Conservation (phyloP, 2,329 filamentous ascomycete genomes). For the Exophiala bonariae region DNA sequence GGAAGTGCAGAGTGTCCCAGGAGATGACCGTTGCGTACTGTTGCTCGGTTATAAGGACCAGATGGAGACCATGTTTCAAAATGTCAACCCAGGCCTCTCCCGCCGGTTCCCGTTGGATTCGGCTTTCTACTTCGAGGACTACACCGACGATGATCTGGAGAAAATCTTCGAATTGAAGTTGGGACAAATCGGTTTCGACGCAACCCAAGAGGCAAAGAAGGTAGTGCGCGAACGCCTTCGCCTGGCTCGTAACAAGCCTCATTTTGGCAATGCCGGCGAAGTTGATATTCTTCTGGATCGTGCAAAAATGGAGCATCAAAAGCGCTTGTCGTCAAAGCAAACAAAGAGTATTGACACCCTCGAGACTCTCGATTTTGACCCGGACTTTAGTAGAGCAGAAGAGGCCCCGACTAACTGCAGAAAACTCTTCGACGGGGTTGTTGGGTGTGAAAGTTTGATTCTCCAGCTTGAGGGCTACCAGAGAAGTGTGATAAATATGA, state of each 20-base stretch:
- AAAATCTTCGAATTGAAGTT: slow-evolving; percentile 66
- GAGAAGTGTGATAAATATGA: slow-evolving; percentile 52
- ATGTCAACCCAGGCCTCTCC: slow-evolving; percentile 57
- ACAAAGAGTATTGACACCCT: slow-evolving; percentile 33
- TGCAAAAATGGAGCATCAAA: slow-evolving; percentile 56
- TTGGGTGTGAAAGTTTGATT: slow-evolving; percentile 60
- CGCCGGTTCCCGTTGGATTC: slow-evolving; percentile 64
- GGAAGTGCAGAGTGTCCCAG: slow-evolving; percentile 67
- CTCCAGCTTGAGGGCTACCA: slow-evolving; percentile 57
- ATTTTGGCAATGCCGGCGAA: slow-evolving; percentile 74
- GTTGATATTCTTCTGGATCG: slow-evolving; percentile 67
- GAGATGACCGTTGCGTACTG: slow-evolving; percentile 72
- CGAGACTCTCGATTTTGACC: slow-evolving; percentile 57
- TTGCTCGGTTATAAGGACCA: slow-evolving; percentile 69
- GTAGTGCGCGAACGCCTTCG: slow-evolving; percentile 62
- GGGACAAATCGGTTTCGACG: slow-evolving; percentile 53
- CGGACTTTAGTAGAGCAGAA: slow-evolving; percentile 57
- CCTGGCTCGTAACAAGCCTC: slow-evolving; percentile 60
- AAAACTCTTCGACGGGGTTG: slow-evolving; percentile 57
- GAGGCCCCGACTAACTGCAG: slow-evolving; percentile 50
- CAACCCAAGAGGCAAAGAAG: slow-evolving; percentile 52
- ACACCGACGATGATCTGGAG: slow-evolving; percentile 57
- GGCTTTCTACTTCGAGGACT: slow-evolving; percentile 71
- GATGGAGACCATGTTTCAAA: slow-evolving; percentile 57
- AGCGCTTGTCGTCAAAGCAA: slow-evolving; percentile 37